Percentiles rank a stretch among this genome's conserved stretches.
Conservation (phyloP, 1,284 basidiomycete species). For the Moniliella sp. region DNA sequence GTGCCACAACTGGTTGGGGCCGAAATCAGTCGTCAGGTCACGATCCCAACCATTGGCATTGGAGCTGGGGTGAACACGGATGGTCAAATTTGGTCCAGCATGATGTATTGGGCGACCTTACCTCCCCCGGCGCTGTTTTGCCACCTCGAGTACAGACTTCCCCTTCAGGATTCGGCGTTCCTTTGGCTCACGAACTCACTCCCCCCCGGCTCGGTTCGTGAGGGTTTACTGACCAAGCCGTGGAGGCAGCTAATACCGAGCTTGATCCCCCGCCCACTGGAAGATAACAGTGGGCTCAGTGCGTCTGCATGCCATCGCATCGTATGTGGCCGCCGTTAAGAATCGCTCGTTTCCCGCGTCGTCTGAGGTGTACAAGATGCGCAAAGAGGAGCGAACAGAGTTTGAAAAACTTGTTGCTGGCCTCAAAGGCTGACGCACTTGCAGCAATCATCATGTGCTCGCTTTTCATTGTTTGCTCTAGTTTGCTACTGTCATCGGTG, state of each 20-base stretch:
- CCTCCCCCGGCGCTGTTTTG: conserved; percentile 18
- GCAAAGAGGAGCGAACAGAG: conserved; percentile 48
- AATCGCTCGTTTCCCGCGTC: conserved; percentile 45
- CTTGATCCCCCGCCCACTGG: conserved; percentile 51
- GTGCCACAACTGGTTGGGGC: conserved; percentile 57
- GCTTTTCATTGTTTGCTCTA: too few relatives aligned
- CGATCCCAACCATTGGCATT: conserved; percentile 75
- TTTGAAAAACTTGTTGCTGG: conserved; percentile 37
- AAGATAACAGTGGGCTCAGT: conserved; percentile 17
- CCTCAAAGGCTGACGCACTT: too few relatives aligned
- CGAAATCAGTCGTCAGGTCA: conserved; percentile 47
- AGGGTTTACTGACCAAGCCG: too few relatives aligned
- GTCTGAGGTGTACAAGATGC: conserved; percentile 58
- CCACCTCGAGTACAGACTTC: conserved; percentile 37
- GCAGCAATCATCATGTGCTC: too few relatives aligned
- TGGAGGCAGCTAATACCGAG: conserved; percentile 35
- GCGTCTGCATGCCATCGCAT: conserved; percentile 42
- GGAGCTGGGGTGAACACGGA: conserved; percentile 65
- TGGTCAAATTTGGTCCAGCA: conserved; percentile 89
- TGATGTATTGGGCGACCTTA: conserved; percentile 52
- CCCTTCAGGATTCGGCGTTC: conserved; percentile 36
- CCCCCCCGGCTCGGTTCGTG: conserved; percentile 1
- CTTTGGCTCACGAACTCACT: neutral
- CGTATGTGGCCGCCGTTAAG: conserved; percentile 54
- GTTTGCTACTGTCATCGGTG: too few relatives aligned